Conservation (phyloP, 108 stramenopile species). For the Nitzschia sp. region DNA sequence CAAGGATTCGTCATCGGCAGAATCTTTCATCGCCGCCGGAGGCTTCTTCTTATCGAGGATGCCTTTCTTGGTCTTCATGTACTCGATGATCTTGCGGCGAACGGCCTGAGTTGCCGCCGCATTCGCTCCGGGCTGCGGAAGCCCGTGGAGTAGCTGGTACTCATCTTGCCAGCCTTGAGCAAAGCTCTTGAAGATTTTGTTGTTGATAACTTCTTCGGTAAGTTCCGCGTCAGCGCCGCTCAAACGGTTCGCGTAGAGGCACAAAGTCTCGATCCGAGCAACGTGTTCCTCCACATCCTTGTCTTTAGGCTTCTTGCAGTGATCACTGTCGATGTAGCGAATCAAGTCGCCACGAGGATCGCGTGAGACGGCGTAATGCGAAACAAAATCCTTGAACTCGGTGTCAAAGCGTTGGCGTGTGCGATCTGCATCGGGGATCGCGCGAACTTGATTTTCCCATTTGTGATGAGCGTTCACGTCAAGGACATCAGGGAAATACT, state of each 20-base stretch:
- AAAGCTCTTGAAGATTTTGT: no score
- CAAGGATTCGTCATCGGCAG: not conserved
- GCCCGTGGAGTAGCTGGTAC: no score
- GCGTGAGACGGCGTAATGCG: not conserved
- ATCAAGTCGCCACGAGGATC: not conserved
- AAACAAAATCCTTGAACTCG: not conserved
- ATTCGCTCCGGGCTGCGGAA: no score
- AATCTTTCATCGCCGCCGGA: not conserved
- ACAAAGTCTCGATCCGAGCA: constrained; percentile 7
- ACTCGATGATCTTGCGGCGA: no score
- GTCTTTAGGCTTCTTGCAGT: constrained; percentile 2
- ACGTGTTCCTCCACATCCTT: not conserved
- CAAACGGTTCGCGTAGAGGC: not conserved
- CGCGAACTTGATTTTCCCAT: not conserved
- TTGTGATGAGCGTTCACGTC: not conserved
- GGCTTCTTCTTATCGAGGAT: constrained; percentile 3
- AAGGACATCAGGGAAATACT: not conserved
- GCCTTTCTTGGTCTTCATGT: not conserved
- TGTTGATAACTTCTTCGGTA: no score
- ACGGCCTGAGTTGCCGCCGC: no score
- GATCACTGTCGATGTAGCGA: not conserved
- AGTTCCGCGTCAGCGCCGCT: not conserved
- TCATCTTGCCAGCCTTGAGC: no score
- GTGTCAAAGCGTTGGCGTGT: not conserved
- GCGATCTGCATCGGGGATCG: not conserved